Evolutionary conservation across 148 eudicot genomes (phyloP), one percentile per base, ranked within the genome.

Genomic region (Dysphania ambrosioides): DNA sequence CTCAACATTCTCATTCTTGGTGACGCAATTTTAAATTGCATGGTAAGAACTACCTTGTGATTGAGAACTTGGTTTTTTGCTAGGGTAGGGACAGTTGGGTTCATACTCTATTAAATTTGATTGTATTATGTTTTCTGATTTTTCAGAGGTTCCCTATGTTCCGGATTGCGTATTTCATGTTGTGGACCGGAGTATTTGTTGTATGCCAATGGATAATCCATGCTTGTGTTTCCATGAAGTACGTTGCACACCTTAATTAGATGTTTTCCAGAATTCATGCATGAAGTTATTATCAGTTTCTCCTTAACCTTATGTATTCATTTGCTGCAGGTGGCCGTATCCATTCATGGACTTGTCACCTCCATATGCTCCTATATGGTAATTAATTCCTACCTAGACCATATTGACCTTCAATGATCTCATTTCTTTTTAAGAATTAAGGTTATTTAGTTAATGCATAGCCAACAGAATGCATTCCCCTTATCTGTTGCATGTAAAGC

Each of bases 171-270:
- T 95, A 95, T 81, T 90, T 95, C 44, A 72, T 86, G 62, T 42
- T 87, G 65, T 89, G 91, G 92, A 92, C 94, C 15, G 76, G 80
- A 56, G 61, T 71, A 23, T 95, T 83, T 72, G 88, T 95, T 74
- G 72, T 89, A 72, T 83, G 78, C 87, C 97, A 95, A 72, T 95
- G 99, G 99, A 88, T 90, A 76, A 44, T 84, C 72, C 99, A 95
- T 81, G 86, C 81, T 74, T 89, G 85, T 74, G 75, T 86, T 69
- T 85, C 87, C 58, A 57, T 83, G 26, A 59, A 84, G 97, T 92
- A 85, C 63, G 85, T 75, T 68, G 34, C 64, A 49, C 44, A 58
- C 12, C 42, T 72, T 34, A 41, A 41, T 27, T 8, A 32, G 5
- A 21, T 26, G 15, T n/a, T 2, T 8, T 38, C 29, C 79, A 21